These are phyloP conservation scores for Phalaenopsis hybrid DNA, from an alignment of 116 monocot species.

Conservation along the genomic window DNA sequence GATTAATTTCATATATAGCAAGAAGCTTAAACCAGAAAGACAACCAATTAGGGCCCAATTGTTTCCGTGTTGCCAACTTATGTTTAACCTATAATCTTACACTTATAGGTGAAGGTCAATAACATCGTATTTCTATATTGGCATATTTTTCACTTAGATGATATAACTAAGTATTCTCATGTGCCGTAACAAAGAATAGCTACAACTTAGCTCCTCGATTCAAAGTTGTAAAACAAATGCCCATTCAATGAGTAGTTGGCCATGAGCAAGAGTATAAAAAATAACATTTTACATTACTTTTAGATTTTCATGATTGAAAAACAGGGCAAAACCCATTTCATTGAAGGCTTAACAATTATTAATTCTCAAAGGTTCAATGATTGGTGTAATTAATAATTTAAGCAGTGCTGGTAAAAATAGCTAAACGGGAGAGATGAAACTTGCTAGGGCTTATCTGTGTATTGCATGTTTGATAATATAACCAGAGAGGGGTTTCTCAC, in stretches of 20 bases:
- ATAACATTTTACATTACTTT: not conserved
- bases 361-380: not conserved
- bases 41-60: not conserved
- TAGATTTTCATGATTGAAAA: not conserved
- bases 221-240: not conserved
- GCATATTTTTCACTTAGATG: not conserved
- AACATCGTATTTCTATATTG: not conserved
- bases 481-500: conserved; percentile 14
- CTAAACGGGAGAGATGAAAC: not conserved
- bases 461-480: not conserved
- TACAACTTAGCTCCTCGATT: not conserved
- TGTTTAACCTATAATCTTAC: not conserved
- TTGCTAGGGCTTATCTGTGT: not conserved
- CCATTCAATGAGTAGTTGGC: not conserved
- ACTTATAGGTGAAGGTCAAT: not conserved
- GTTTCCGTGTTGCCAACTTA: not conserved
- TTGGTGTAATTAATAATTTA: not conserved
- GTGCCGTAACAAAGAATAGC: not conserved
- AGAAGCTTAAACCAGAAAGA: not conserved
- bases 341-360: not conserved
- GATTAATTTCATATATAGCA: not conserved
- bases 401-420: not conserved
- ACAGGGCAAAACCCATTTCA: not conserved
- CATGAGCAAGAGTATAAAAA: not conserved
- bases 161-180: not conserved